Evolutionary conservation across 1,284 basidiomycete species (phyloP), one percentile per base, ranked within the genome.

Genomic region (Sutorius eximius): DNA sequence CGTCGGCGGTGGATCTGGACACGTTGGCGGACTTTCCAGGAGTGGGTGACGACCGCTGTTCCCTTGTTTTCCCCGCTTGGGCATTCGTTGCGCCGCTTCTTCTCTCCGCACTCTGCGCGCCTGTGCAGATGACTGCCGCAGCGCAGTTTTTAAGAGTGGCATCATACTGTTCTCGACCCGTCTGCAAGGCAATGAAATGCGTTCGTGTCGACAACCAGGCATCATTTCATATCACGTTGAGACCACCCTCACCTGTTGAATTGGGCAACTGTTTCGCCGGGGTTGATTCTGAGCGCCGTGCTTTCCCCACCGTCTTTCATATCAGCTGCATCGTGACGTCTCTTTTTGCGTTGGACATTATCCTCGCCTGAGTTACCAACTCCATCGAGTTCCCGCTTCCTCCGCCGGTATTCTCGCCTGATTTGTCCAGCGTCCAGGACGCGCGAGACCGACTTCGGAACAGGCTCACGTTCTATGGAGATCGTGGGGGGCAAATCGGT

Each of bases 101-200:
- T 75, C 73, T 59, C 77, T 82, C 53, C 69, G 71, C 13, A 71
- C 73, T 61, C 73, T 79, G 32, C 85, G 81, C 54, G 72, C 68
- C 20, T 74, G 72, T 3, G 80, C 75, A 18, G 81, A 77, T 2
- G 87, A 86, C 2, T 76, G 66, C 60, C 82, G 80, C 54, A 87
- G 75, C 1, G 88, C 87, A 29, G 79, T 71, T 51, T 77, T 80
- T 43, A 91, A 79, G 12, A 82, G 69, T 1, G 82, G 82, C 10
- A 84, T 76, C 80, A 91, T 82, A 57, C 80, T 80, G 50, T 80
- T 78, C 62, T 91, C 89, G 3, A 91, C 87, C 40, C 88, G 79
- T 66, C 88, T 89, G 54, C 12, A 38, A 44, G 38, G 50, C 27
- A 43, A 36, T 50, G 49, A 57, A 41, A 50, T 29, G 24, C n/a